Percentiles rank a stretch among this genome's conserved stretches.
These are phyloP conservation scores for Rhizopogon rudus DNA, from an alignment of 768 basidiomycete species.

Conservation along the genomic window DNA sequence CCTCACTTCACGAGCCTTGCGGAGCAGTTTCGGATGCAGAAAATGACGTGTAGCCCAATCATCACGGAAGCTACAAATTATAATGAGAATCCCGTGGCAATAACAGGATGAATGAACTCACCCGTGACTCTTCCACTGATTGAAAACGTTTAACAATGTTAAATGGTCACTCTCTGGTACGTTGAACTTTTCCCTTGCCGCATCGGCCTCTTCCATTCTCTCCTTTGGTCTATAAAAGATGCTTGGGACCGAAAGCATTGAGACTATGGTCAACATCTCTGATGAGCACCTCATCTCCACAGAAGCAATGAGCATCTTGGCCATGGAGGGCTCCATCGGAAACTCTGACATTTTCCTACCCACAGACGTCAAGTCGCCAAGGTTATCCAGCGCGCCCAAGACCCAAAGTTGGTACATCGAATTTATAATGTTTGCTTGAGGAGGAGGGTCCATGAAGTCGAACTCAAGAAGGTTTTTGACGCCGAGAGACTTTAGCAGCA, in stretches of 20 bases:
- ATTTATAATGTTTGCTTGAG: slow-evolving; percentile 98
- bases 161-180: slow-evolving; percentile 98
- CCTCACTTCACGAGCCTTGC: slow-evolving; percentile 94
- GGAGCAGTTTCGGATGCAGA: slow-evolving; percentile 90
- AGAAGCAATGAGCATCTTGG: slow-evolving; percentile 91
- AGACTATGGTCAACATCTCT: slow-evolving; percentile 98
- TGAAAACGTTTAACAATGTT: slow-evolving; percentile 93
- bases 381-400: slow-evolving; percentile 93
- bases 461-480: slow-evolving; percentile 98
- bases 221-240: slow-evolving; percentile 98
- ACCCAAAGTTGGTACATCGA: slow-evolving; percentile 99
- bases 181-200: slow-evolving; percentile 96
- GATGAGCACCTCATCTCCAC: slow-evolving; percentile 90
- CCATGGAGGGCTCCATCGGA: slow-evolving; percentile 99
- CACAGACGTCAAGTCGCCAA: slow-evolving; percentile 89
- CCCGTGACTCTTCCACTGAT: slow-evolving; percentile 97
- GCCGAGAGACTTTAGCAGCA: slow-evolving; percentile 91
- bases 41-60: slow-evolving; percentile 96
- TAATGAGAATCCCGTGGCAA: background rate
- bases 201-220: slow-evolving; percentile 95
- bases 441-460: slow-evolving; percentile 99
- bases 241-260: slow-evolving; percentile 97
- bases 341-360: slow-evolving; percentile 99
- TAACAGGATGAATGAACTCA: slow-evolving; percentile 31
- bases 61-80: slow-evolving; percentile 67